A percentile compares a stretch with the other conserved stretches of the same genome.
Evolutionary conservation across 495 filamentous ascomycete genomes (phyloP).

Genomic region (Aspergillus ellipticus): DNA sequence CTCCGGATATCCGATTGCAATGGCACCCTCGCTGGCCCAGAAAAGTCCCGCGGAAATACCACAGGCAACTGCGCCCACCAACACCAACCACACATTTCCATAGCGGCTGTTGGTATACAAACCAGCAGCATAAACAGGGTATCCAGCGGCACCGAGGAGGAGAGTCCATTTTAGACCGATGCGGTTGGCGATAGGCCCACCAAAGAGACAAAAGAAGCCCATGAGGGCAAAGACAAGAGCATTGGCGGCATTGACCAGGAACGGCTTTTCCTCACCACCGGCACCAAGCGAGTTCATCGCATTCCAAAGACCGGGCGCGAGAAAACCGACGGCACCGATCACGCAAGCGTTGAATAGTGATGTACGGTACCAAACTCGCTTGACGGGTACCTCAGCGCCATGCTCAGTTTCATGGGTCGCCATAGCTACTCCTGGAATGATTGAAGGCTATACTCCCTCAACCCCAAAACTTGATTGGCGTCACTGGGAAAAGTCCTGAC

Average conservation of each 20-base stretch:
- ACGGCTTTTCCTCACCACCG: constrained; percentile 37
- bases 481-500: background rate
- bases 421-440: background rate
- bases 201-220: constrained; percentile 41
- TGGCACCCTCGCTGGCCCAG: constrained; percentile 62
- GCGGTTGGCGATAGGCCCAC: constrained; percentile 49
- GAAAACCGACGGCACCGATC: constrained; percentile 36
- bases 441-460: too few relatives aligned
- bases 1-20: constrained; percentile 61
- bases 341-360: constrained; percentile 56
- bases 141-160: constrained; percentile 51
- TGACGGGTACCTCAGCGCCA: background rate
- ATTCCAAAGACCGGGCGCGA: constrained; percentile 39
- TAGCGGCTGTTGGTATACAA: constrained; percentile 65
- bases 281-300: constrained; percentile 69
- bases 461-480: background rate
- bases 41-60: constrained; percentile 57
- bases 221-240: background rate
- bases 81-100: constrained; percentile 60
- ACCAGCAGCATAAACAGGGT: constrained; percentile 46
- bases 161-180: constrained; percentile 60
- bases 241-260: background rate
- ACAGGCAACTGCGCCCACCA: constrained; percentile 60
- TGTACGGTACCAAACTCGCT: constrained; percentile 52
- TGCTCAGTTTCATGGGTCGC: background rate